Percentiles rank a stretch among this genome's conserved stretches.
These are phyloP conservation scores for Fusarium mundagurra DNA, from an alignment of 2,329 filamentous ascomycete species.

Conservation along the genomic window DNA sequence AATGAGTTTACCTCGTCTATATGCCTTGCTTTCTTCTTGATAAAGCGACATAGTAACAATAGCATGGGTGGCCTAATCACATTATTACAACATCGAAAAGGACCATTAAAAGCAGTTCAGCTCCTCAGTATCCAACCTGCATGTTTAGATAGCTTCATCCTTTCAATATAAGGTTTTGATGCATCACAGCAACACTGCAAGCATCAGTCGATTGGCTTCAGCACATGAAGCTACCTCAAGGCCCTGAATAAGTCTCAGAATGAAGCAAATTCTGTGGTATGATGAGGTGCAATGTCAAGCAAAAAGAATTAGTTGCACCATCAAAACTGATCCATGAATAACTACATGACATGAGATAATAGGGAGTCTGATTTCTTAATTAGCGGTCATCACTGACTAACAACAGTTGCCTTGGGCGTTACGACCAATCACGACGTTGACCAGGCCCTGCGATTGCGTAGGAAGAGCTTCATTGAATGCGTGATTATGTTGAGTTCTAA, in stretches of 20 bases:
- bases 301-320: accelerated
- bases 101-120: not conserved
- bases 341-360: accelerated
- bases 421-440: not conserved
- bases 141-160: accelerated
- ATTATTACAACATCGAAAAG: not conserved
- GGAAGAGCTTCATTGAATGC: accelerated
- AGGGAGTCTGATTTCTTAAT: too few species aligned
- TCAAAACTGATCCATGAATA: accelerated
- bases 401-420: accelerated
- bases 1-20: accelerated
- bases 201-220: not conserved
- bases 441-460: accelerated
- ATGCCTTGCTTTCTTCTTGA: accelerated
- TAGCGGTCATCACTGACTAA: accelerated
- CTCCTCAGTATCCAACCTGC: not conserved
- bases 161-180: accelerated
- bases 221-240: accelerated
- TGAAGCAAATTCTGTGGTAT: not conserved
- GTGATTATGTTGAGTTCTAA: not conserved
- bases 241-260: accelerated
- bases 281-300: too few species aligned
- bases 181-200: not conserved
- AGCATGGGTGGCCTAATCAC: not conserved
- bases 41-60: accelerated